Evolutionary conservation across 345 rosid genomes (phyloP).

Genomic region (Sisymbrium irio): DNA sequence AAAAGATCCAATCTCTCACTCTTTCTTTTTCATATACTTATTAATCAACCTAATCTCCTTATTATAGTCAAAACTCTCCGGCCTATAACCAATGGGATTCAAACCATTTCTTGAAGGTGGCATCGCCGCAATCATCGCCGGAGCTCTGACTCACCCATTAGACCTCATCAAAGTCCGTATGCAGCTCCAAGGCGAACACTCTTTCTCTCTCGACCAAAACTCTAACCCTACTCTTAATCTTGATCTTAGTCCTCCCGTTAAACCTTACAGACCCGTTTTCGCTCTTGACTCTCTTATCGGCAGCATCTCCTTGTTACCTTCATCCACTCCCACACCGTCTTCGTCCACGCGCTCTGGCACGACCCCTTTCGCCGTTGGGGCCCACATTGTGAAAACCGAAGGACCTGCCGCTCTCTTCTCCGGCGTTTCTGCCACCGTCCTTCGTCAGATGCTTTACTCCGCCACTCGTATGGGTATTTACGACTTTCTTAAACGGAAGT

Average conservation of each 20-base stretch:
- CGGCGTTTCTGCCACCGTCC: constrained; percentile 84
- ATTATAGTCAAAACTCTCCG: not conserved
- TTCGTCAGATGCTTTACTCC: constrained; percentile 85
- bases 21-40: not conserved
- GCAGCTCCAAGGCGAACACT: constrained; percentile 79
- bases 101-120: constrained; percentile 87
- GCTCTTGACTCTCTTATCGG: constrained; percentile 47
- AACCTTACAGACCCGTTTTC: constrained; percentile 49
- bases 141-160: constrained; percentile 81
- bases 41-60: not conserved
- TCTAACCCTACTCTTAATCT: constrained; percentile 15
- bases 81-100: constrained; percentile 49
- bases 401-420: constrained; percentile 73
- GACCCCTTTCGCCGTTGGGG: constrained; percentile 61
- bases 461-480: constrained; percentile 94
- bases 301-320: constrained; percentile 37
- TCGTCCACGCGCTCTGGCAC: constrained; percentile 49
- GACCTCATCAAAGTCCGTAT: constrained; percentile 88
- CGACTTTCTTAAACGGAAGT: constrained; percentile 68
- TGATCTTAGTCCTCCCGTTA: constrained; percentile 24
- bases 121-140: constrained; percentile 73
- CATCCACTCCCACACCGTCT: constrained; percentile 42
- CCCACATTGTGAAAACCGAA: constrained; percentile 60
- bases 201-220: constrained; percentile 20
- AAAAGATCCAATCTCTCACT: constrained; percentile 15